Evolutionary conservation across 75 land plant species (phyloP).

Genomic region (Selaginella moellendorffii): DNA sequence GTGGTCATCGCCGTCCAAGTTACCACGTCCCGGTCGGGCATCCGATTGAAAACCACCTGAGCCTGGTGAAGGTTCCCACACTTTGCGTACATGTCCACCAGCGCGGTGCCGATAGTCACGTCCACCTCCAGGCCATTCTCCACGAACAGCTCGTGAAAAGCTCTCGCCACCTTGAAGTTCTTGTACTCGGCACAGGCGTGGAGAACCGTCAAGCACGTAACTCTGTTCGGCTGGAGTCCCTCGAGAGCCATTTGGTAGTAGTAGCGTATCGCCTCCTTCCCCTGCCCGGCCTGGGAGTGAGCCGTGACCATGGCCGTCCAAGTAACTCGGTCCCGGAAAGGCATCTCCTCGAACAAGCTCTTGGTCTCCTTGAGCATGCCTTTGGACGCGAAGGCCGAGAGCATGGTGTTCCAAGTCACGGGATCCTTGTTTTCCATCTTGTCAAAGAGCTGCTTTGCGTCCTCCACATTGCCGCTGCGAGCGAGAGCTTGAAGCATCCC

Average conservation of each 20-base stretch:
- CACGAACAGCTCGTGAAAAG: not conserved
- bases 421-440: not conserved
- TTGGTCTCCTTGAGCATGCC: not conserved
- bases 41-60: not conserved
- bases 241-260: not conserved
- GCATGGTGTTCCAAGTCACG: not conserved
- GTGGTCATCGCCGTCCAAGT: not conserved
- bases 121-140: not conserved
- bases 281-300: not conserved
- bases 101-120: not conserved
- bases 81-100: conserved; percentile 8
- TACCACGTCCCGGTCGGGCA: conserved; percentile 2
- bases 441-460: not conserved
- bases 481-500: not conserved
- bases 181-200: not conserved
- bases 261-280: not conserved
- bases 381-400: not conserved
- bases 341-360: not conserved
- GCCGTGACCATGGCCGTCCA: conserved; percentile 5
- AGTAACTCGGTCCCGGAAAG: not conserved
- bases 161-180: not conserved
- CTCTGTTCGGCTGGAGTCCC: conserved; percentile 3
- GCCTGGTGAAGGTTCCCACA: not conserved
- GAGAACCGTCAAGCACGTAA: not conserved
- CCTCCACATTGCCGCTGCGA: not conserved